Percentiles rank a stretch among this genome's conserved stretches.
Conservation (phyloP, 1,139 yeast genomes). For the Meyerozyma sp. region DNA sequence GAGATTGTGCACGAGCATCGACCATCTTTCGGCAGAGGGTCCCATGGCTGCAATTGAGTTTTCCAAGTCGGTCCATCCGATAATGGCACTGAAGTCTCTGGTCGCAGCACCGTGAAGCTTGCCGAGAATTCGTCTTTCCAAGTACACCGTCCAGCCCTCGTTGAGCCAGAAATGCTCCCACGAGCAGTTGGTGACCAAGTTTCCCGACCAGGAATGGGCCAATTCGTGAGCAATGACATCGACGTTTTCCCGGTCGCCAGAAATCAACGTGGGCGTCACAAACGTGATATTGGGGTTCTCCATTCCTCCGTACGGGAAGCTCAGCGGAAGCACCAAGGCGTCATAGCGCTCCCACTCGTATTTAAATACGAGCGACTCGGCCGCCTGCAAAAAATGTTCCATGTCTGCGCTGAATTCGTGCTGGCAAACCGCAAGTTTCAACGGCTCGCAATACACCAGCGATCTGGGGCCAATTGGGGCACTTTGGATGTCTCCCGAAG, state of each 20-base stretch:
- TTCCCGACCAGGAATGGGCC: constrained; percentile 92
- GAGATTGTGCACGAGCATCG: constrained; percentile 66
- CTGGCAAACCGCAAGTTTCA: constrained; percentile 59
- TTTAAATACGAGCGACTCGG: constrained; percentile 71
- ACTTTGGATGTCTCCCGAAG: constrained; percentile 70
- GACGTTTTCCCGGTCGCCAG: constrained; percentile 82
- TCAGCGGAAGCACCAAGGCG: constrained; percentile 71
- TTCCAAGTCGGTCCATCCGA: constrained; percentile 83
- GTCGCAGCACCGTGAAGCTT: constrained; percentile 69
- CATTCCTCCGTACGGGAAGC: constrained; percentile 96
- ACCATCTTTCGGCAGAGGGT: constrained; percentile 44
- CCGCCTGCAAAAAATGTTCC: constrained; percentile 76
- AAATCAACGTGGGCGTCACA: constrained; percentile 84
- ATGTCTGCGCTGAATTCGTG: constrained; percentile 77
- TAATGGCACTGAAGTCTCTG: constrained; percentile 77
- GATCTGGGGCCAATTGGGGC: constrained; percentile 85
- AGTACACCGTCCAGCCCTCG: constrained; percentile 94
- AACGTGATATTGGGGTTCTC: constrained; percentile 90
- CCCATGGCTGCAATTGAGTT: constrained; percentile 63
- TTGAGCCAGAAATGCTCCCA: constrained; percentile 96
- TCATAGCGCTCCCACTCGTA: constrained; percentile 88
- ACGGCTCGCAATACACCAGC: constrained; percentile 74
- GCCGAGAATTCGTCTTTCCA: constrained; percentile 81
- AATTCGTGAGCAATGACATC: constrained; percentile 89
- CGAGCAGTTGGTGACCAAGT: constrained; percentile 80